A percentile compares a stretch with the other conserved stretches of the same genome.
These are phyloP conservation scores for Colletotrichum sp. DNA, from an alignment of 2,329 filamentous ascomycete genomes.

Conservation along the genomic window DNA sequence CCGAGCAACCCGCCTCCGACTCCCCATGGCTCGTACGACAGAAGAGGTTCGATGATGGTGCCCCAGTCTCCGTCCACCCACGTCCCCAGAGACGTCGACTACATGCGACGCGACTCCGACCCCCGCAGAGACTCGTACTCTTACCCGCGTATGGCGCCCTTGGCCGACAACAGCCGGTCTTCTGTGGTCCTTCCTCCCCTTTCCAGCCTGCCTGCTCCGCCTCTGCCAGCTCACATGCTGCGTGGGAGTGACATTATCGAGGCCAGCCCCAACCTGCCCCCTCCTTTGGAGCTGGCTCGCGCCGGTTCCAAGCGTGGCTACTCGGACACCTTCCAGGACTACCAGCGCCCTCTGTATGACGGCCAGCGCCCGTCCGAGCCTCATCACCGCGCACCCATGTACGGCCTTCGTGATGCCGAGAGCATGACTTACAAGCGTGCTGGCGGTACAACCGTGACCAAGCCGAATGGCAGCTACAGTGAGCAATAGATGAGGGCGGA, in stretches of 20 bases:
- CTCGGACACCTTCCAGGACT: conserved; percentile 16
- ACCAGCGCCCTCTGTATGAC: conserved; percentile 36
- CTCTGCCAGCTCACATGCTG: not conserved
- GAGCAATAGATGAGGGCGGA: not conserved
- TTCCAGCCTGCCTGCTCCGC: not conserved
- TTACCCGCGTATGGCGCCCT: conserved; percentile 33
- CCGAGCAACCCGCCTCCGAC: conserved; percentile 31
- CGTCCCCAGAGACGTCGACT: conserved; percentile 1
- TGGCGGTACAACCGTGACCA: conserved; percentile 31
- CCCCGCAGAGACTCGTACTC: conserved; percentile 27
- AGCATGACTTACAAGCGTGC: conserved; percentile 35
- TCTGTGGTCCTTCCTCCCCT: not conserved
- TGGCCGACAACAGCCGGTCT: conserved; percentile 18
- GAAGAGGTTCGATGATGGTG: conserved; percentile 36
- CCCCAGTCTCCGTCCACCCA: conserved; percentile 43
- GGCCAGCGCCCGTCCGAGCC: conserved; percentile 40
- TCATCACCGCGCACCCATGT: conserved; percentile 28
- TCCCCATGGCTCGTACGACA: conserved; percentile 40
- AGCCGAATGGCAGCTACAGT: not conserved
- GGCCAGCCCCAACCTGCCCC: not conserved
- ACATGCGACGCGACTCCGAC: not conserved
- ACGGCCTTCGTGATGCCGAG: not conserved
- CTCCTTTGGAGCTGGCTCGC: not conserved
- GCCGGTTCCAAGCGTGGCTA: conserved; percentile 22
- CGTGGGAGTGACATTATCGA: conserved; percentile 12